phyloP scores from a whole-genome alignment of 2,329 filamentous ascomycete species.

The Hypoxylon sp. region DNA sequence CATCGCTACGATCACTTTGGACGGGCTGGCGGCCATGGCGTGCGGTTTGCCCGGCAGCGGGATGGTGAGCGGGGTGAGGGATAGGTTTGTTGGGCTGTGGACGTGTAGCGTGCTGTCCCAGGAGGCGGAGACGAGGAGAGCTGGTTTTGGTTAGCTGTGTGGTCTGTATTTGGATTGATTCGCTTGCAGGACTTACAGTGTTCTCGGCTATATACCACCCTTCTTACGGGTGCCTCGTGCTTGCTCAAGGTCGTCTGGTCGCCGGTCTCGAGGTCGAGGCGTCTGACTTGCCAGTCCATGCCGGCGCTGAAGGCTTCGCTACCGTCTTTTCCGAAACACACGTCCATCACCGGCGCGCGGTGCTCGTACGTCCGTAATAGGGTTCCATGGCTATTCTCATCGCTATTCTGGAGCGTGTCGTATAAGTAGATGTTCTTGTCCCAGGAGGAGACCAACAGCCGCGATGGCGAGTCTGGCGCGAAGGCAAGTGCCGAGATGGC shows the following conservation, averaged over 20 bases:
- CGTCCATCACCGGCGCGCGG: slow-evolving; percentile 87
- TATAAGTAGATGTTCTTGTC: slow-evolving; percentile 93
- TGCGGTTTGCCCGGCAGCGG: slow-evolving; percentile 89
- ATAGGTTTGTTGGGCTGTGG: slow-evolving; percentile 74
- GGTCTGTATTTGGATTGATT: neutral
- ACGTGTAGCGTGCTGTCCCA: slow-evolving; percentile 95
- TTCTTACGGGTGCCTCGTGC: slow-evolving; percentile 84
- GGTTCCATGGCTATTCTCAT: slow-evolving; percentile 66
- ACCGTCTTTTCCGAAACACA: slow-evolving; percentile 89
- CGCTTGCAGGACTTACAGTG: slow-evolving; percentile 67
- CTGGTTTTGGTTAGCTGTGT: slow-evolving; percentile 55
- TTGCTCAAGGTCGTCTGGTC: slow-evolving; percentile 82
- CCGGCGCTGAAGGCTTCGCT: slow-evolving; percentile 88
- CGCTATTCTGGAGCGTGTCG: slow-evolving; percentile 72
- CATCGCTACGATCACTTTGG: slow-evolving; percentile 96
- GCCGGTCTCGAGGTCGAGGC: slow-evolving; percentile 79
- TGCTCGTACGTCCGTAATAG: slow-evolving; percentile 83
- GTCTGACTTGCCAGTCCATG: slow-evolving; percentile 88
- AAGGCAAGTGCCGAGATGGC: slow-evolving; percentile 90
- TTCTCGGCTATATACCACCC: slow-evolving; percentile 83
- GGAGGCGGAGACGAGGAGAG: slow-evolving; percentile 87
- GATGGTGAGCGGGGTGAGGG: slow-evolving; percentile 72
- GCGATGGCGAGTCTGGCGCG: slow-evolving; percentile 80
- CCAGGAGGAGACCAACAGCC: slow-evolving; percentile 94
- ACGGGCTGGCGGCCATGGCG: slow-evolving; percentile 81